phyloP scores from a whole-genome alignment of 176 grass and related monocot genomes.

The Saccharum officinarum region DNA sequence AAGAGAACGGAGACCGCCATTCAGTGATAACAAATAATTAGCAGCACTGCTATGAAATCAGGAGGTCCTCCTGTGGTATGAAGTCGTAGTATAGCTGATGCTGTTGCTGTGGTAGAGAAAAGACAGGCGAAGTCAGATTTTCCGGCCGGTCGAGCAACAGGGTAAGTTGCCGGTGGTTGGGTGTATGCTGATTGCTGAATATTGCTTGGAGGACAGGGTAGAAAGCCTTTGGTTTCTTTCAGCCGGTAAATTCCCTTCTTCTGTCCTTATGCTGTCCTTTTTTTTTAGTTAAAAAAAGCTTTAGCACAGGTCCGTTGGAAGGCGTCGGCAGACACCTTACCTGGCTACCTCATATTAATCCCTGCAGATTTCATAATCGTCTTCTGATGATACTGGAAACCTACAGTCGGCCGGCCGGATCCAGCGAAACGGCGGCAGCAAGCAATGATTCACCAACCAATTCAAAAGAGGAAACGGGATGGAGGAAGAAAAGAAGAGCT shows the following conservation, averaged over 20 bases:
- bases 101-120: background rate
- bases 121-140: background rate
- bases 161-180: background rate
- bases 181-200: background rate
- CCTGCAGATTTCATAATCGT: background rate
- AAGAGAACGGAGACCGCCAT: too few relatives aligned
- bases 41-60: too few relatives aligned
- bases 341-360: background rate
- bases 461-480: background rate
- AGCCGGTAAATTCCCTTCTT: background rate
- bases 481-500: background rate
- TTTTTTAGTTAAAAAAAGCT: background rate
- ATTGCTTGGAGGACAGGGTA: background rate
- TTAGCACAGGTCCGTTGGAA: too few relatives aligned
- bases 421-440: background rate
- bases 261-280: background rate
- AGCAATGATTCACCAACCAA: conserved; percentile 14
- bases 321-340: background rate
- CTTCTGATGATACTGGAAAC: background rate
- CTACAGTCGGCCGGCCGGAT: background rate
- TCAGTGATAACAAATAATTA: too few relatives aligned
- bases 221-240: background rate
- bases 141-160: background rate
- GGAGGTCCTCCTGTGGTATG: too few relatives aligned
- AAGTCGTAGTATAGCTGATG: background rate